These are phyloP conservation scores for Cladorrhinum sp. DNA, from an alignment of 2,329 filamentous ascomycete genomes.

Conservation along the genomic window DNA sequence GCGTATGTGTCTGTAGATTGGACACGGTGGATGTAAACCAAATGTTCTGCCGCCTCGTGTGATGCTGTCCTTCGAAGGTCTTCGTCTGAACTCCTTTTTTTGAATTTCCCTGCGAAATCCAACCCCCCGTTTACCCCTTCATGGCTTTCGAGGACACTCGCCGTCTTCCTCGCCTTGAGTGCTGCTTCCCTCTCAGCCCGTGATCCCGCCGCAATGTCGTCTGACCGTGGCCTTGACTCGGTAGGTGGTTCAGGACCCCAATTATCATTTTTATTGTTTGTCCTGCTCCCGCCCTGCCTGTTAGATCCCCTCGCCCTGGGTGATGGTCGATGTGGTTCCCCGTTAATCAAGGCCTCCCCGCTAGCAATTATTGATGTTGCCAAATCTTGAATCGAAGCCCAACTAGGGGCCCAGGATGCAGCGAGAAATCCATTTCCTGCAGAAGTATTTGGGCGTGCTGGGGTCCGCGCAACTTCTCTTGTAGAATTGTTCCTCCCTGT, in stretches of 20 bases:
- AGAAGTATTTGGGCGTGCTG: conserved; percentile 18
- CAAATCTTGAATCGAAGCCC: conserved; percentile 55
- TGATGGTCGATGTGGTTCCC: conserved; percentile 33
- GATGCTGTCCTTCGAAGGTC: conserved; percentile 31
- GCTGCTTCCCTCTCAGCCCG: conserved; percentile 52
- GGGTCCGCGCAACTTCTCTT: conserved; percentile 14
- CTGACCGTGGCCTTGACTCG: conserved; percentile 37
- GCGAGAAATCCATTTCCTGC: conserved; percentile 45
- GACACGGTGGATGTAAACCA: conserved; percentile 90
- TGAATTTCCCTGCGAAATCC: conserved; percentile 55
- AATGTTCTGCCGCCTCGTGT: conserved; percentile 64
- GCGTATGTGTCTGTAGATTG: conserved; percentile 81
- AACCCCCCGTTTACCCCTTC: conserved; percentile 58
- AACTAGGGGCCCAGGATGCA: conserved; percentile 52
- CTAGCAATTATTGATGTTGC: conserved; percentile 44
- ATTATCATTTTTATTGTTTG: conserved; percentile 28
- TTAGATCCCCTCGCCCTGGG: conserved; percentile 32
- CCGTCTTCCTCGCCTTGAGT: conserved; percentile 54
- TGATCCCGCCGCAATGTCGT: conserved; percentile 54
- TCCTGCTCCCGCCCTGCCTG: conserved; percentile 31
- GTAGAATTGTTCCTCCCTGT: conserved; percentile 30
- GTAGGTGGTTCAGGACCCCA: conserved; percentile 53
- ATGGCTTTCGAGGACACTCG: conserved; percentile 59
- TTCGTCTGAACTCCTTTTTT: conserved; percentile 69
- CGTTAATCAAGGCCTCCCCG: conserved; percentile 34